Base-by-base conservation (phyloP, 306 rosid species). In the Gastrolobium bilobum region DNA sequence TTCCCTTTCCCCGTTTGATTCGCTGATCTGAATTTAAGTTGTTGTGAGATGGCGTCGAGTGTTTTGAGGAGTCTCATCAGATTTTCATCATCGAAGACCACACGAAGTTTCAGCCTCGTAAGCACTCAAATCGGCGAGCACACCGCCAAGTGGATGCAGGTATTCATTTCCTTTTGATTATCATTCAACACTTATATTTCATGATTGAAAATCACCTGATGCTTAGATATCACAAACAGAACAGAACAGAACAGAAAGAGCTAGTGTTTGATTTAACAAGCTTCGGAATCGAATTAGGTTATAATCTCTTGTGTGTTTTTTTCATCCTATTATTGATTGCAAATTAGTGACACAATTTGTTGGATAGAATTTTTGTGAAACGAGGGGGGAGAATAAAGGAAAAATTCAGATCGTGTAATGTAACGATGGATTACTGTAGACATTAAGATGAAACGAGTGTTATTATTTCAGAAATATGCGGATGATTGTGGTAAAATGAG, bases 91-190 rank as follows among this genome's bases (percentile, higher is more conserved):
- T 84, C 91, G 10, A 82, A 78, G 35, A 26, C 72, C 31, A 54
- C 86, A 11, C 86, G 97, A 70, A 88, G 75, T 42, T 68, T 94
- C 83, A 68, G 95, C 86, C 86, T 87, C 20, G 86, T 87, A 20
- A 33, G 80, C 82, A n/a, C 61, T 35, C 90, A 87, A 91, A 39
- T 91, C 86, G 7, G 95, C 83, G 56, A 83, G 44, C 96, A 92
- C 86, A 92, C 97, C 14, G 86, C 93, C 82, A 90, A 92, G 53
- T 92, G 96, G 97, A 90, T 92, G 97, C 97, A 92, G 97, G 97
- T 89, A 76, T n/a, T n/a, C 50, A 11, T 79, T 42, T 54, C 40
- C 4, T 29, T 15, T 13, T 2, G 9, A 48, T 58, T 43, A 33
- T 30, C 54, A 66, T 52, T 75, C 26, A 31, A 20, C 47, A 4